Conservation (phyloP, 2,329 filamentous ascomycete species). For the Ploettnerulaceae sp. region DNA sequence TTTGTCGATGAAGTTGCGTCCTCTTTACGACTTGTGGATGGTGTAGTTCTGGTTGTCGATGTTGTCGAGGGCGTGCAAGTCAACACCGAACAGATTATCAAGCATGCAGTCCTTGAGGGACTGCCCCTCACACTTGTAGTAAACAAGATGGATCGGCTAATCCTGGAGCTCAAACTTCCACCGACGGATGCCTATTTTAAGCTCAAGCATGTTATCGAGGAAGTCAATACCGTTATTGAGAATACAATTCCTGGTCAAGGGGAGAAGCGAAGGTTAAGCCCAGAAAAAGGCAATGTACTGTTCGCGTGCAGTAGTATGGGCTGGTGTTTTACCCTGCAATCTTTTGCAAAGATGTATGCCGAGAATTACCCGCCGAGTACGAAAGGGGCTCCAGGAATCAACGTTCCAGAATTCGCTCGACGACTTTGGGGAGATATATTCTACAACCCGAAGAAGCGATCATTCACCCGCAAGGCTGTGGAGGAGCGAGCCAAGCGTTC, state of each 20-base stretch:
- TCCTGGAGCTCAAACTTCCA: slow-evolving; percentile 88
- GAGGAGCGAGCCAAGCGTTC: slow-evolving; percentile 78
- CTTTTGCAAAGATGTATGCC: slow-evolving; percentile 94
- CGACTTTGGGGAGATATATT: slow-evolving; percentile 96
- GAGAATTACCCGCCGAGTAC: slow-evolving; percentile 60
- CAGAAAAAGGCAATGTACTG: slow-evolving; percentile 96
- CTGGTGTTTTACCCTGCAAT: slow-evolving; percentile 93
- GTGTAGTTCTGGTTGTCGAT: slow-evolving; percentile 89
- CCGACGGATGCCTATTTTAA: slow-evolving; percentile 98
- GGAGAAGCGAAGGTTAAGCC: slow-evolving; percentile 75
- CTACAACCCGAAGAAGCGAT: slow-evolving; percentile 85
- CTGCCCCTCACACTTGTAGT: slow-evolving; percentile 84
- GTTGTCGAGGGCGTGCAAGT: slow-evolving; percentile 98
- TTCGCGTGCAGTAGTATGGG: slow-evolving; percentile 91
- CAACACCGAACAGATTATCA: slow-evolving; percentile 96
- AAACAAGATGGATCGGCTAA: slow-evolving; percentile 96
- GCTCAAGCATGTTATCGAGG: slow-evolving; percentile 95
- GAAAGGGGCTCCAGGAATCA: slow-evolving; percentile 53
- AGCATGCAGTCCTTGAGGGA: slow-evolving; percentile 85
- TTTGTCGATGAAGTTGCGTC: slow-evolving; percentile 96
- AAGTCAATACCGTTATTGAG: slow-evolving; percentile 94
- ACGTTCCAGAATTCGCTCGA: slow-evolving; percentile 74
- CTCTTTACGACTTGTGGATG: slow-evolving; percentile 80
- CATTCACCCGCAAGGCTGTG: slow-evolving; percentile 81
- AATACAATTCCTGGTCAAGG: slow-evolving; percentile 78